Conservation (phyloP, 176 grass and related monocot species). For the Carex pumila region DNA sequence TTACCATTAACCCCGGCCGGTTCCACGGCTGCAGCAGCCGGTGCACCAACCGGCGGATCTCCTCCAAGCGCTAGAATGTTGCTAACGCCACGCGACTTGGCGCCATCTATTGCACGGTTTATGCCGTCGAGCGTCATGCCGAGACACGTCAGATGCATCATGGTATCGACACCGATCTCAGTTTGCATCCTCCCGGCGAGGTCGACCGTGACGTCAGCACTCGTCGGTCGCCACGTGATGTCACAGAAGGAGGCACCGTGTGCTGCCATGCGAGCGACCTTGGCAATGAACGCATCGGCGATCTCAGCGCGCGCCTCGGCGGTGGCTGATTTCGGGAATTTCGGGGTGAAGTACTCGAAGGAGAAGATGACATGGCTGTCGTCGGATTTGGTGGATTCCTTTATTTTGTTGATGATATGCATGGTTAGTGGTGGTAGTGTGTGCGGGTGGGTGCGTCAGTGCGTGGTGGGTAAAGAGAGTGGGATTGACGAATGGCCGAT, state of each 20-base stretch:
- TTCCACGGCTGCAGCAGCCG: neutral
- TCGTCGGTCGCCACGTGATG: conserved; percentile 24
- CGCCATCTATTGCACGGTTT: conserved; percentile 3
- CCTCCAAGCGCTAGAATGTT: conserved; percentile 31
- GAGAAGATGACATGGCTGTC: conserved; percentile 25
- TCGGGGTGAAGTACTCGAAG: conserved; percentile 31
- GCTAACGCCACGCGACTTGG: neutral
- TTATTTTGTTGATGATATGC: conserved; percentile 26
- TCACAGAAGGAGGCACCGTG: conserved; percentile 27
- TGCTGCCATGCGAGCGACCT: conserved; percentile 20
- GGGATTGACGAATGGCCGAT: neutral
- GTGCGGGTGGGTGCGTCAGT: neutral
- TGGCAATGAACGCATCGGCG: conserved; percentile 18
- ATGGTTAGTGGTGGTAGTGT: neutral
- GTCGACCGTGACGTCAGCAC: conserved; percentile 18
- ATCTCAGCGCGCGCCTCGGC: neutral
- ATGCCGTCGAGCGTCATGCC: conserved; percentile 23
- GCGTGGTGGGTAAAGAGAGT: neutral
- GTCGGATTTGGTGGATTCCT: neutral
- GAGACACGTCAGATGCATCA: conserved; percentile 32
- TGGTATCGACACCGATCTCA: conserved; percentile 26
- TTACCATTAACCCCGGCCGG: neutral
- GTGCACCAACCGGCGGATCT: conserved; percentile 11
- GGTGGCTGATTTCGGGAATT: neutral
- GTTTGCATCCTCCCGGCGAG: conserved; percentile 21